Conservation (phyloP, 495 filamentous ascomycete genomes). For the Aspergillus diversus region DNA sequence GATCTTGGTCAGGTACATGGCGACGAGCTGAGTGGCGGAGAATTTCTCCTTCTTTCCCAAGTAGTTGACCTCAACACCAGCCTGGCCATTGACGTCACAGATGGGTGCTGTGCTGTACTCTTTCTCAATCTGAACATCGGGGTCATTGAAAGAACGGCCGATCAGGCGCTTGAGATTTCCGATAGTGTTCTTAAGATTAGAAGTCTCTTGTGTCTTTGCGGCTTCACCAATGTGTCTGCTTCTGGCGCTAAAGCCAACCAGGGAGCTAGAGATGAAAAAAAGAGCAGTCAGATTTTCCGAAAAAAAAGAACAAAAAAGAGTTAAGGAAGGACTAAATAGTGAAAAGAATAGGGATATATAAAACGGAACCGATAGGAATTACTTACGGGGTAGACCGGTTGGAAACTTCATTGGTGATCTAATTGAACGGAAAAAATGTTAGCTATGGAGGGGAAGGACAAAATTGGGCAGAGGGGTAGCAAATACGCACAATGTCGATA, state of each 20-base stretch:
- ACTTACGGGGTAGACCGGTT: constrained; percentile 93
- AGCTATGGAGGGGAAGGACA: constrained; percentile 21
- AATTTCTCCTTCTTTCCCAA: constrained; percentile 94
- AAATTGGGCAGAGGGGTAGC: constrained; percentile 28
- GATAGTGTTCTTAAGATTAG: constrained; percentile 99
- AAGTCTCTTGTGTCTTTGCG: constrained; percentile 98
- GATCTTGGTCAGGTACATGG: constrained; percentile 95
- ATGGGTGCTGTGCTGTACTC: constrained; percentile 86
- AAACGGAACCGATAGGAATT: not conserved
- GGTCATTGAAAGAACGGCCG: constrained; percentile 83
- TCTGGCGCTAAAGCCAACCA: constrained; percentile 94
- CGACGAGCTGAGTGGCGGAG: constrained; percentile 85
- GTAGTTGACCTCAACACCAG: constrained; percentile 93
- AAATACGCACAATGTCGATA: constrained; percentile 93
- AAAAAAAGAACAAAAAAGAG: not conserved
- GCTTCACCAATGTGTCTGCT: constrained; percentile 90
- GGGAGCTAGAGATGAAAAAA: constrained; percentile 58
- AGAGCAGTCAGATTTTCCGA: not conserved
- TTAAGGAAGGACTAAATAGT: not conserved
- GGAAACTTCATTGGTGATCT: constrained; percentile 99
- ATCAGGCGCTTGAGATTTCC: constrained; percentile 87
- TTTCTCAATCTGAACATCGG: constrained; percentile 90
- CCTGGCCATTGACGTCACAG: constrained; percentile 89
- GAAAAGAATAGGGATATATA: not conserved
- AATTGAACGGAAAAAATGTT: constrained; percentile 37